These are phyloP conservation scores for Heliosperma pusillum DNA, from an alignment of 148 eudicot species.

Conservation along the genomic window DNA sequence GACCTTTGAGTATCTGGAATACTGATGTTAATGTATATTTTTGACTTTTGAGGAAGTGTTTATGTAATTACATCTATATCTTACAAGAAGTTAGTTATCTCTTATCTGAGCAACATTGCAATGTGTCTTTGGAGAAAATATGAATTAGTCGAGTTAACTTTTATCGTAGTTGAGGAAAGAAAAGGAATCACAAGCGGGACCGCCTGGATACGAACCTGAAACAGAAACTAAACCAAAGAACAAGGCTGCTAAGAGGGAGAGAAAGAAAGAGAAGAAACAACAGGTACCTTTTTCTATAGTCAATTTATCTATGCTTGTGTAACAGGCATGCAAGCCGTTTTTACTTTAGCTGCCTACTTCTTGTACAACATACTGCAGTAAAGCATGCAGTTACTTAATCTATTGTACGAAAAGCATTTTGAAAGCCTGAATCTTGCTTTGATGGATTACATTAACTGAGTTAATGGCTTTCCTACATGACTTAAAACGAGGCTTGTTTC, in stretches of 20 bases:
- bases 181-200: slow-evolving; percentile 56
- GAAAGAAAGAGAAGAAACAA: slow-evolving; percentile 77
- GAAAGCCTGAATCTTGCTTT: neutral
- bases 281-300: slow-evolving; percentile 20
- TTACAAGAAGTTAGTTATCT: neutral
- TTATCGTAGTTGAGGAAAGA: slow-evolving; percentile 71
- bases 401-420: neutral
- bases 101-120: neutral
- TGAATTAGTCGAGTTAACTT: slow-evolving; percentile 1
- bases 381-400: neutral
- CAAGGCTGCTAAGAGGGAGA: slow-evolving; percentile 80
- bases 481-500: neutral
- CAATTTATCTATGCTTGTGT: neutral
- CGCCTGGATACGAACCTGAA: slow-evolving; percentile 75
- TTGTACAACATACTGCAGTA: neutral
- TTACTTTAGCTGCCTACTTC: slow-evolving; percentile 8
- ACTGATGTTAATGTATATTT: neutral
- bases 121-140: neutral
- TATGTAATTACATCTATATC: neutral
- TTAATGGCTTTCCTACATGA: neutral
- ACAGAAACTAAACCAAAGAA: slow-evolving; percentile 57
- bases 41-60: neutral
- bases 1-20: neutral
- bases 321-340: neutral
- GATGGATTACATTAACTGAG: neutral